Base-by-base conservation (phyloP, 2,329 filamentous ascomycete species). In the Fusarium sp. region DNA sequence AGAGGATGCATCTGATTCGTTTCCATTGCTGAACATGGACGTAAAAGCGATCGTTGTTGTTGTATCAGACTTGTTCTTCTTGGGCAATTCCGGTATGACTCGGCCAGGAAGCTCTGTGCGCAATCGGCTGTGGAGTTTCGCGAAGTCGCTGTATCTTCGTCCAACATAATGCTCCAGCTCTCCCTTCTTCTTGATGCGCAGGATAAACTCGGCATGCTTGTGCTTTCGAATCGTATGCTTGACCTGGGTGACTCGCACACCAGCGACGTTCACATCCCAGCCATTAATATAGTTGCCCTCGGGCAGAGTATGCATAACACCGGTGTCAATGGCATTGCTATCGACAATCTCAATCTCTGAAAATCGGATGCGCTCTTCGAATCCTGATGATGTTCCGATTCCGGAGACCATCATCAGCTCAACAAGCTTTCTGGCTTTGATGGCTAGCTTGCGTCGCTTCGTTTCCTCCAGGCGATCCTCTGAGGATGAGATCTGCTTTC, bases 401-500 rank as follows among this genome's bases (percentile, higher is more conserved):
- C 96, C 96, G 10, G 95, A 98, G 11, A 99, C 96, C 94, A 99
- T 98, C 96, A 99, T 99, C 65, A 99, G 85, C 84, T 99, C 96
- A 13, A 99, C 93, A 60, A 99, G 84, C 83, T 99, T 99, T 79
- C 96, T 91, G 47, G 93, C 93, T 86, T 99, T 99, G 74, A 91
- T 85, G 6, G 96, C 95, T 69, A 99, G 83, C 80, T 99, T 99
- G 70, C 91, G 88, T 61, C 96, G 89, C 84, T 99, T 99, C 12
- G 96, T 98, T 80, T 98, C 94, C 81, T 99, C 96, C 29, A 98
- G 83, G 6, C 96, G 89, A 78, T 99, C 96, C 81, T 98, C 96
- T 8, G 95, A 98, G 8, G 94, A 97, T 4, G 95, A 98, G 42
- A 99, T 98, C 78, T 95, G 92, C 79, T 98, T 99, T 77, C 92